These are phyloP conservation scores for Fusarium heterosporum DNA, from an alignment of 2,329 filamentous ascomycete species.

Conservation along the genomic window DNA sequence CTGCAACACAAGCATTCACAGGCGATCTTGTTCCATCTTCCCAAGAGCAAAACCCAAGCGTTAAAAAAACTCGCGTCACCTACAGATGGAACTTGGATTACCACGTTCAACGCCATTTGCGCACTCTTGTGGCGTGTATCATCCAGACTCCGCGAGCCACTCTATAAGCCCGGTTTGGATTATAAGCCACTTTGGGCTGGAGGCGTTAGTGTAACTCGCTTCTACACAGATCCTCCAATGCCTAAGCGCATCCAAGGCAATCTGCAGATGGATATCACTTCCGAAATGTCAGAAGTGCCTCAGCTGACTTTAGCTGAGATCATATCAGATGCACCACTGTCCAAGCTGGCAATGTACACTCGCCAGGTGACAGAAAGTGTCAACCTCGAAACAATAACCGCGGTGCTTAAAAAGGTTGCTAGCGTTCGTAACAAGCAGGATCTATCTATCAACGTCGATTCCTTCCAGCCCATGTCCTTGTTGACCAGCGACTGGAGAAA, in stretches of 20 bases:
- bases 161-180: conserved; percentile 50
- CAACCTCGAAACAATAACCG: conserved; percentile 48
- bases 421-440: conserved; percentile 52
- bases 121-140: conserved; percentile 57
- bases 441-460: conserved; percentile 51
- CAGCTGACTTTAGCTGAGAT: conserved; percentile 51
- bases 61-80: conserved; percentile 22
- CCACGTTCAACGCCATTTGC: conserved; percentile 58
- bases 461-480: conserved; percentile 52
- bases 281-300: conserved; percentile 42
- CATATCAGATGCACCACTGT: conserved; percentile 53
- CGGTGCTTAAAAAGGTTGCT: conserved; percentile 48
- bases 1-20: conserved; percentile 16
- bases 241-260: conserved; percentile 54
- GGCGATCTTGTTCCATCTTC: conserved; percentile 20
- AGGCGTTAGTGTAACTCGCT: conserved; percentile 53
- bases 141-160: conserved; percentile 50
- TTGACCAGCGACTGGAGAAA: conserved; percentile 53
- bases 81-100: conserved; percentile 52
- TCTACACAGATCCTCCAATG: conserved; percentile 50
- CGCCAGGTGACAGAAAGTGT: conserved; percentile 53
- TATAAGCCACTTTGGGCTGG: conserved; percentile 50
- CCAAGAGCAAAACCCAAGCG: conserved; percentile 14
- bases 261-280: conserved; percentile 47
- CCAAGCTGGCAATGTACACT: conserved; percentile 52